Percentiles rank a stretch among this genome's conserved stretches.
Evolutionary conservation across 75 land plant species (phyloP).

Genomic region (Adiantum capillusveneris): DNA sequence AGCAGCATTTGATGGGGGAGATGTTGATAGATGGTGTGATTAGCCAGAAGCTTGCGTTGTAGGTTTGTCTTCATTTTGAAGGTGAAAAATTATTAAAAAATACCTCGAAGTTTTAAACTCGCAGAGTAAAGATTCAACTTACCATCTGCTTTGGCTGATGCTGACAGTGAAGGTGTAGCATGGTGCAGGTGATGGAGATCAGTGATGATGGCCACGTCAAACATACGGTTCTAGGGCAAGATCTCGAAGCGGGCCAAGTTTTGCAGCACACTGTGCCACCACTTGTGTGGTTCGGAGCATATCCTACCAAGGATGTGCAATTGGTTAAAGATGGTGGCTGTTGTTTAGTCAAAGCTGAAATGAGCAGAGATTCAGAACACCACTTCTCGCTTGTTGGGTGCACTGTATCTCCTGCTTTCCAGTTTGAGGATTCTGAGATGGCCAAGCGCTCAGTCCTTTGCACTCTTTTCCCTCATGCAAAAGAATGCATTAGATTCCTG

Average conservation of each 20-base stretch:
- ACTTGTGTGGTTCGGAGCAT: conserved; percentile 90
- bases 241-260: conserved; percentile 57
- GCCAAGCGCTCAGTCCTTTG: conserved; percentile 40
- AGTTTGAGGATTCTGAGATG: conserved; percentile 73
- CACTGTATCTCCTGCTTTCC: conserved; percentile 87
- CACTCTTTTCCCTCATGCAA: conserved; percentile 34
- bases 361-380: conserved; percentile 44
- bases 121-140: no score
- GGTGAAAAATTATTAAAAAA: no score
- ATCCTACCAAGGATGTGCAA: conserved; percentile 63
- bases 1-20: no score
- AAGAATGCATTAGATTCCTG: conserved; percentile 46
- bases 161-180: no score
- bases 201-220: conserved; percentile 59
- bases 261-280: conserved; percentile 81
- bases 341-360: conserved; percentile 23
- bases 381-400: conserved; percentile 81
- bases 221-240: conserved; percentile 62
- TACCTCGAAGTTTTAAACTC: no score
- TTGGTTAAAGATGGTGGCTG: conserved; percentile 24
- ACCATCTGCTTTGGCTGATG: no score
- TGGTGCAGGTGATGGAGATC: conserved; percentile 81
- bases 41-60: no score
- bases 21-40: no score
- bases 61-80: no score